Conservation (phyloP, 768 basidiomycete species). For the Albatrellus ellisii region DNA sequence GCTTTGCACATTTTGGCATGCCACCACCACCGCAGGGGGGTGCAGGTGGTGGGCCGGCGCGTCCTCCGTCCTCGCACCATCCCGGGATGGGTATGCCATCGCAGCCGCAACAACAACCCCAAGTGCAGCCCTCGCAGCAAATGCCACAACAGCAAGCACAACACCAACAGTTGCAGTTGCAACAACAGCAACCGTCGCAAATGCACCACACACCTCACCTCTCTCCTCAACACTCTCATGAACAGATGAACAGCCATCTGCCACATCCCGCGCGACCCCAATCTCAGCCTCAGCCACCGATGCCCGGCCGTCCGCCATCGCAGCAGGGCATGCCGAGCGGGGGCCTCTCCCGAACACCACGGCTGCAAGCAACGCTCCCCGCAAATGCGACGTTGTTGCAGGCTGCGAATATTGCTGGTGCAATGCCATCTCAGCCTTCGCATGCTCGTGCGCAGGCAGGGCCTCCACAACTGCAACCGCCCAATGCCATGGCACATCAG, state of each 20-base stretch:
- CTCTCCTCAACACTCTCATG: conserved; percentile 31
- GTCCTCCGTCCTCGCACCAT: conserved; percentile 19
- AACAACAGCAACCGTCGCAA: conserved; percentile 12
- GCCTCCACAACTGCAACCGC: not conserved
- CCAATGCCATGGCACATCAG: not conserved
- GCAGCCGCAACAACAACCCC: conserved; percentile 11
- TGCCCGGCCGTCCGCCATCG: conserved; percentile 24
- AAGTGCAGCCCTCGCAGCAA: conserved; percentile 11
- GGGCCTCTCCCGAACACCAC: conserved; percentile 32
- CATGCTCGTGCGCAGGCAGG: conserved; percentile 3
- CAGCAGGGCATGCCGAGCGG: conserved; percentile 28
- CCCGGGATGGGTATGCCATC: conserved; percentile 13
- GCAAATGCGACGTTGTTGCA: conserved; percentile 14
- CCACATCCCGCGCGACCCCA: conserved; percentile 28
- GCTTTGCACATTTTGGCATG: conserved; percentile 22
- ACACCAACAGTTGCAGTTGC: conserved; percentile 16
- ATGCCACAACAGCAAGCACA: conserved; percentile 1
- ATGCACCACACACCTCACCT: conserved; percentile 25
- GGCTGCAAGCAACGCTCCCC: conserved; percentile 24
- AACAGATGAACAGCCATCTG: conserved; percentile 29
- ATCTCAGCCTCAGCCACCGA: conserved; percentile 50
- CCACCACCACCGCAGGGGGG: conserved; percentile 19
- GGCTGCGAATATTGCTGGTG: conserved; percentile 9
- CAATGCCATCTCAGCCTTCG: conserved; percentile 5
- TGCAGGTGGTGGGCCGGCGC: not conserved